phyloP scores from a whole-genome alignment of 129 eudicot genomes.

The Flaveria robusta region DNA sequence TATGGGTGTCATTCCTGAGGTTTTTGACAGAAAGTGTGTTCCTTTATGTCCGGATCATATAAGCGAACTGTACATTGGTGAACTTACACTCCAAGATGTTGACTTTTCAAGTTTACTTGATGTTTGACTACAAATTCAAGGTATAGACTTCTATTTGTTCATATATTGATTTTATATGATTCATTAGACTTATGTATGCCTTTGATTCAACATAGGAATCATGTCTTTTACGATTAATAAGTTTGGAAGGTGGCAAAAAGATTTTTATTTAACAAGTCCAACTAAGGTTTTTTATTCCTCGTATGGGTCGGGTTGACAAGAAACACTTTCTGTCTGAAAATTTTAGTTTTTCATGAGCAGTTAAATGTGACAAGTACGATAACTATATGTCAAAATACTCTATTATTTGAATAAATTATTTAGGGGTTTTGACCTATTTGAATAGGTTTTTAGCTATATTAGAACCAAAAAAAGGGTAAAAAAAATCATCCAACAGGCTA shows the following conservation, averaged over 20 bases:
- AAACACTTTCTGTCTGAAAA: background rate
- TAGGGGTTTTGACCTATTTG: background rate
- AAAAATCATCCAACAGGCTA: too few species aligned
- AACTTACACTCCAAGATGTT: slow-evolving; percentile 66
- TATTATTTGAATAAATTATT: background rate
- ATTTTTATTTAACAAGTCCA: background rate
- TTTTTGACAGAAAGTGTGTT: slow-evolving; percentile 58
- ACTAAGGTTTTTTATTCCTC: background rate
- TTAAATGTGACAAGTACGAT: background rate
- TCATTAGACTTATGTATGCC: background rate
- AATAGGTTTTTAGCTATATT: background rate
- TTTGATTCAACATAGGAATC: background rate
- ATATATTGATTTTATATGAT: background rate
- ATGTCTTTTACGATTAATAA: background rate
- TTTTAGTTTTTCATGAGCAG: background rate
- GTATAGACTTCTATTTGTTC: slow-evolving; percentile 12
- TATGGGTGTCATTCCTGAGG: slow-evolving; percentile 60
- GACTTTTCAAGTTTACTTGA: slow-evolving; percentile 44
- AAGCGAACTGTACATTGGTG: slow-evolving; percentile 68
- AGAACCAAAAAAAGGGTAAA: too few species aligned
- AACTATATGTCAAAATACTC: background rate
- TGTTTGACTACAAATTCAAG: slow-evolving; percentile 25
- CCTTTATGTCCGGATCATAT: slow-evolving; percentile 68
- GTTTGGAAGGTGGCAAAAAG: slow-evolving; percentile 11
- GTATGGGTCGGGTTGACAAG: background rate